phyloP scores from a whole-genome alignment of 805 yeast genomes.

The Metschnikowia peoriensis region DNA sequence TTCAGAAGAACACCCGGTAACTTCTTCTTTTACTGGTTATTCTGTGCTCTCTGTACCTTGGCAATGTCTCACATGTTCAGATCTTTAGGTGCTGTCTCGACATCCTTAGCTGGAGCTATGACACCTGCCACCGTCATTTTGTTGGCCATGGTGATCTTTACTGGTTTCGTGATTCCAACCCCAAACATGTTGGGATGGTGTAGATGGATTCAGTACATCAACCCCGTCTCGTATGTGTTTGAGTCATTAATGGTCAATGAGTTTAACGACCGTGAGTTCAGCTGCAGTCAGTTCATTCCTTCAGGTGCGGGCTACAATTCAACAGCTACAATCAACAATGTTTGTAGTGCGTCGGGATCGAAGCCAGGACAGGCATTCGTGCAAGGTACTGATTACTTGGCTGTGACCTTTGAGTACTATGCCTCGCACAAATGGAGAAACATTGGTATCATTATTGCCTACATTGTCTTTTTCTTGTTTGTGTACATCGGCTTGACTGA shows the following conservation, averaged over 20 bases:
- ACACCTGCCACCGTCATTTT: slow-evolving; percentile 46
- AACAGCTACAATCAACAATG: slow-evolving; percentile 36
- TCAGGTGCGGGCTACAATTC: slow-evolving; percentile 52
- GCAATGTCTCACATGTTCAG: slow-evolving; percentile 42
- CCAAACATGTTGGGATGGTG: slow-evolving; percentile 36
- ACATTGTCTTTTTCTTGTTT: slow-evolving; percentile 40
- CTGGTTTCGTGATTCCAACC: slow-evolving; percentile 45
- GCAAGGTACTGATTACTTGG: slow-evolving; percentile 58
- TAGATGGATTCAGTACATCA: slow-evolving; percentile 41
- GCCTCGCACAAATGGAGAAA: slow-evolving; percentile 77
- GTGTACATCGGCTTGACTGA: slow-evolving; percentile 36
- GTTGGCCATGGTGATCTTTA: slow-evolving; percentile 54
- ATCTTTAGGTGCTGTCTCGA: slow-evolving; percentile 42
- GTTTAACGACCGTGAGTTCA: slow-evolving; percentile 54
- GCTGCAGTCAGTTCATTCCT: slow-evolving; percentile 60
- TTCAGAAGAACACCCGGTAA: slow-evolving; percentile 37
- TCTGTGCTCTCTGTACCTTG: slow-evolving; percentile 22
- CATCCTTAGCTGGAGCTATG: slow-evolving; percentile 41
- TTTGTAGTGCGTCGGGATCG: slow-evolving; percentile 64
- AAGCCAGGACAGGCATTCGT: slow-evolving; percentile 51
- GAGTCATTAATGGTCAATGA: slow-evolving; percentile 68
- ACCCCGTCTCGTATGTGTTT: slow-evolving; percentile 40
- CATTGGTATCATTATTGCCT: slow-evolving; percentile 63
- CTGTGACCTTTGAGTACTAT: slow-evolving; percentile 46
- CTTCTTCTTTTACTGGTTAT: slow-evolving; percentile 39